Conservation (phyloP, 2,329 filamentous ascomycete genomes). For the Cladobotryum protrusum region DNA sequence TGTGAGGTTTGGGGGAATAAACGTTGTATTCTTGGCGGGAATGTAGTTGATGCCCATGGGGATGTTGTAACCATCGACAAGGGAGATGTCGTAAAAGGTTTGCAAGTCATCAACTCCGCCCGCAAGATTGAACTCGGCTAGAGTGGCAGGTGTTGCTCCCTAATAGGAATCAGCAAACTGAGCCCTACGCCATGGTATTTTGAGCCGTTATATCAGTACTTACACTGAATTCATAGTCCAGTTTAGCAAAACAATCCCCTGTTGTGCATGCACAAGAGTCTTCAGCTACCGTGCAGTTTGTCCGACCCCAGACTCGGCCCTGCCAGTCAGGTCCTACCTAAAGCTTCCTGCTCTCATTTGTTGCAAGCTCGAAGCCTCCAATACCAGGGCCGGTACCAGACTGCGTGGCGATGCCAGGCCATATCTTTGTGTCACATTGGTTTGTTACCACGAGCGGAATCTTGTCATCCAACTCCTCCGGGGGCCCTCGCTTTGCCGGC, state of each 20-base stretch:
- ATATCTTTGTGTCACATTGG: conserved; percentile 63
- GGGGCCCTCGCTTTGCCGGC: conserved; percentile 25
- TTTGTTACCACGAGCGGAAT: conserved; percentile 65
- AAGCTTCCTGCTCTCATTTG: conserved; percentile 53
- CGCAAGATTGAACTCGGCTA: conserved; percentile 74
- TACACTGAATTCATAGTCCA: conserved; percentile 65
- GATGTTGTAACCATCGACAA: conserved; percentile 81
- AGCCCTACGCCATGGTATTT: neutral
- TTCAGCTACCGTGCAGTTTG: conserved; percentile 71
- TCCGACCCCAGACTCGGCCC: conserved; percentile 75
- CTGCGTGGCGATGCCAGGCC: conserved; percentile 71
- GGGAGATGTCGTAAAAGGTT: conserved; percentile 77
- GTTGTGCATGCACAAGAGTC: conserved; percentile 64
- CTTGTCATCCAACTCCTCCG: conserved; percentile 29
- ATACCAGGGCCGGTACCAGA: conserved; percentile 59
- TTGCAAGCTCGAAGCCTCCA: conserved; percentile 61
- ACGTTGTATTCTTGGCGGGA: conserved; percentile 53
- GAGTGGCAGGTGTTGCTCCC: conserved; percentile 67
- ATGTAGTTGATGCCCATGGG: conserved; percentile 59
- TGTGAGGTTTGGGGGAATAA: conserved; percentile 69
- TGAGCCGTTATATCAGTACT: conserved; percentile 22
- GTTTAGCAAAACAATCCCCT: conserved; percentile 66
- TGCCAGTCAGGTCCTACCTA: conserved; percentile 70
- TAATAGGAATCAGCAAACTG: conserved; percentile 24
- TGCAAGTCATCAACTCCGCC: conserved; percentile 55